These are phyloP conservation scores for Penicillium pancosmium DNA, from an alignment of 495 filamentous ascomycete genomes.

Conservation along the genomic window DNA sequence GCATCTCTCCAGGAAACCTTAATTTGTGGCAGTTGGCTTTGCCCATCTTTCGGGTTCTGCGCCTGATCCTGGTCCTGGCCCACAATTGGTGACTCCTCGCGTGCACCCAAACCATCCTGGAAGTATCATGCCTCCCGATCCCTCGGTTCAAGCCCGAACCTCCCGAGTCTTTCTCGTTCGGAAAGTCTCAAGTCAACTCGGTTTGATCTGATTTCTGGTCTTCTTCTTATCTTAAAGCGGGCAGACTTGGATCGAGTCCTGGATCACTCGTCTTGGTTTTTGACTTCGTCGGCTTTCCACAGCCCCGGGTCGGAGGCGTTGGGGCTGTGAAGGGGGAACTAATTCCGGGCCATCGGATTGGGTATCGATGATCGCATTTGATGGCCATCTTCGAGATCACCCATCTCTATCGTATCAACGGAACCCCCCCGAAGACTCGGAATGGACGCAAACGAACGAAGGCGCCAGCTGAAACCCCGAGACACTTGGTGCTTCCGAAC, in stretches of 20 bases:
- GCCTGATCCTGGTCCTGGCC: neutral
- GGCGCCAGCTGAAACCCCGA: slow-evolving; percentile 10
- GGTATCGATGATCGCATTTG: slow-evolving; percentile 4
- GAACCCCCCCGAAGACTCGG: neutral
- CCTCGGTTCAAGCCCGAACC: neutral
- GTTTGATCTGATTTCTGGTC: neutral
- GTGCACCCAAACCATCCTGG: slow-evolving; percentile 1
- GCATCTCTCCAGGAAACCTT: neutral
- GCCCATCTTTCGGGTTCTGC: neutral
- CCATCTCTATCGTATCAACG: slow-evolving; percentile 6
- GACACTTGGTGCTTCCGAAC: slow-evolving; percentile 23
- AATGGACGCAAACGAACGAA: slow-evolving; percentile 6
- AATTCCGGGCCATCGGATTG: neutral
- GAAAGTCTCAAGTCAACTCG: slow-evolving; percentile 14
- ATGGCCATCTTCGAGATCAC: slow-evolving; percentile 21
- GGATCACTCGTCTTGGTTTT: neutral
- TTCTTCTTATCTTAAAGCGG: neutral
- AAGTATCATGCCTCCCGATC: slow-evolving; percentile 9
- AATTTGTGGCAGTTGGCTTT: neutral
- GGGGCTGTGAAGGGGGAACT: neutral
- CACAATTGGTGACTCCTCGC: neutral
- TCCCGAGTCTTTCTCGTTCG: slow-evolving; percentile 24
- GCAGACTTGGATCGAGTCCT: neutral
- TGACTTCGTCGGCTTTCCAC: slow-evolving; percentile 1
- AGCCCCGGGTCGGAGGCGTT: neutral